Conservation (phyloP, 805 yeast genomes). For the Jamesozyma lodderae region DNA sequence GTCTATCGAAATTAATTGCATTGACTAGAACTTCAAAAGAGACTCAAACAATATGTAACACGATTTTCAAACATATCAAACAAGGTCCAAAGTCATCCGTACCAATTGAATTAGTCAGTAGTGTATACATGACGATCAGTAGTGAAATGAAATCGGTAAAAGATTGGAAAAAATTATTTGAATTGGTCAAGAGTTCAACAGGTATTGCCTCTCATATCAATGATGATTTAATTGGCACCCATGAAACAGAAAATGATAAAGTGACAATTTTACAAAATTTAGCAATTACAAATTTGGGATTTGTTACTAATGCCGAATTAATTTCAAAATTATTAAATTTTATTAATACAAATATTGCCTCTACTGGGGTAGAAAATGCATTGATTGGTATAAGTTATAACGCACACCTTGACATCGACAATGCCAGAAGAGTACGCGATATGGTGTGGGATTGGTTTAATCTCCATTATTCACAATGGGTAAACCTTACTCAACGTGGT, state of each 20-base stretch:
- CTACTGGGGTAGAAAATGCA: conserved; percentile 43
- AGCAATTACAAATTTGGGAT: conserved; percentile 47
- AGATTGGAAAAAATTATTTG: conserved; percentile 53
- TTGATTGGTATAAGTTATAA: conserved; percentile 45
- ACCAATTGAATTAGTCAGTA: conserved; percentile 43
- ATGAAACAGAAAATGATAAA: conserved; percentile 20
- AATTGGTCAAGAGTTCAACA: conserved; percentile 43
- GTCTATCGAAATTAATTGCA: conserved; percentile 20
- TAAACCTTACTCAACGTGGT: no score
- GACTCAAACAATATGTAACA: conserved; percentile 29
- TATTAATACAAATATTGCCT: conserved; percentile 46
- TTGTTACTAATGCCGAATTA: conserved; percentile 31
- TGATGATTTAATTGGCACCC: conserved; percentile 6
- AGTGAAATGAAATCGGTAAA: conserved; percentile 32
- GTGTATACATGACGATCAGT: conserved; percentile 37
- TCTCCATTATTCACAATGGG: conserved; percentile 45
- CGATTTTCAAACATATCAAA: conserved; percentile 39
- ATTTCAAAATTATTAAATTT: conserved; percentile 48
- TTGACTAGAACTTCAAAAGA: conserved; percentile 14
- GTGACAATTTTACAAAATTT: conserved; percentile 36
- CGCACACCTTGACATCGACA: conserved; percentile 9
- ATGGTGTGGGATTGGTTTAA: conserved; percentile 40
- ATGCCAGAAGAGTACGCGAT: conserved; percentile 5
- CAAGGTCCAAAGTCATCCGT: conserved; percentile 45
- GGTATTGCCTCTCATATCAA: conserved; percentile 32